phyloP scores from a whole-genome alignment of 768 basidiomycete genomes.

The Vishniacozyma victoriae region DNA sequence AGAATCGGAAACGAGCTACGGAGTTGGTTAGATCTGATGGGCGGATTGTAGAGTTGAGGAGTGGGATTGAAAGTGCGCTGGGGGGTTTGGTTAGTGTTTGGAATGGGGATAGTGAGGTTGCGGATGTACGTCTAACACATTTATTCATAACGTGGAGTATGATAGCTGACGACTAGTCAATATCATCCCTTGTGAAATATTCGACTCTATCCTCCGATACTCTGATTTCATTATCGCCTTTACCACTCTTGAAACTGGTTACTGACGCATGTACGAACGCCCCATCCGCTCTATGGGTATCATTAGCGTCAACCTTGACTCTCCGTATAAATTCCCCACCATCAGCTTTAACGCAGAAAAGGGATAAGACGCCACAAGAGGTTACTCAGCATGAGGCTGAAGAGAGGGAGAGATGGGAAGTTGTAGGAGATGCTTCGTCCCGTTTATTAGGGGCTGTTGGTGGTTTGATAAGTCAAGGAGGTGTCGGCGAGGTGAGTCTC shows the following conservation, averaged over 20 bases:
- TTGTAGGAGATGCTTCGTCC: slow-evolving; percentile 29
- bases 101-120: slow-evolving; percentile 70
- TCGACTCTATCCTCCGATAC: slow-evolving; percentile 78
- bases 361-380: slow-evolving; percentile 24
- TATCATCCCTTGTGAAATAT: slow-evolving; percentile 52
- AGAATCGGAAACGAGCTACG: slow-evolving; percentile 45
- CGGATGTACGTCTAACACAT: slow-evolving; percentile 57
- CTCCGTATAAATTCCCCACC: slow-evolving; percentile 73
- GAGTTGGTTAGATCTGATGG: slow-evolving; percentile 58
- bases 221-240: slow-evolving; percentile 70
- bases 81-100: slow-evolving; percentile 64
- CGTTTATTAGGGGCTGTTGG: slow-evolving; percentile 25
- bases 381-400: slow-evolving; percentile 11
- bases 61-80: slow-evolving; percentile 60
- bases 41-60: slow-evolving; percentile 52
- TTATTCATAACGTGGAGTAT: not conserved
- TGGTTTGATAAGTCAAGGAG: slow-evolving; percentile 13
- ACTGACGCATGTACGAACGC: slow-evolving; percentile 34
- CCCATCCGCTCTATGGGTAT: slow-evolving; percentile 63
- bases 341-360: slow-evolving; percentile 47
- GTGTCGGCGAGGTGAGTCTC: slow-evolving; percentile 35
- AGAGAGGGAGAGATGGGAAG: slow-evolving; percentile 23
- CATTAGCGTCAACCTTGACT: slow-evolving; percentile 70
- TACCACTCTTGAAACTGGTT: slow-evolving; percentile 55
- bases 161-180: slow-evolving; percentile 64